phyloP scores from a whole-genome alignment of 805 yeast species.

The Sugiyamaella americana region DNA sequence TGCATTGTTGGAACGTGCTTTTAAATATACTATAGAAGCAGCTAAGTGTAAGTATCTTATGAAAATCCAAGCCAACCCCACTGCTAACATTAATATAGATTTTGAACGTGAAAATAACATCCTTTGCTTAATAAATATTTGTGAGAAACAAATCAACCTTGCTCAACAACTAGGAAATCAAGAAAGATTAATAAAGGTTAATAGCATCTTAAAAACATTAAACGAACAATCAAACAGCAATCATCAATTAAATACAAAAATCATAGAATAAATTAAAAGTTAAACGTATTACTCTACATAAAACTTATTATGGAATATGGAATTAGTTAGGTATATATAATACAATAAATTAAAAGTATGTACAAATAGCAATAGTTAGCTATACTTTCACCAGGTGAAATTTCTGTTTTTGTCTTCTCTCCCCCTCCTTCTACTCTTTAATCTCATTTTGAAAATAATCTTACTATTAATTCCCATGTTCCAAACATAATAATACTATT shows the following conservation, averaged over 20 bases:
- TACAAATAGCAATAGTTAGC: no score
- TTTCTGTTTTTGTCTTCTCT: no score
- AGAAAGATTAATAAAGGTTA: background rate
- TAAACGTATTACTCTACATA: no score
- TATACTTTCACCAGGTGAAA: no score
- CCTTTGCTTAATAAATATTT: constrained; percentile 1
- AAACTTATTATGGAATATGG: no score
- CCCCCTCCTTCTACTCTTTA: no score
- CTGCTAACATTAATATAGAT: background rate
- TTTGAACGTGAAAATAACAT: constrained; percentile 6
- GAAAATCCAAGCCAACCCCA: no score
- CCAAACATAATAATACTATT: constrained; percentile 98
- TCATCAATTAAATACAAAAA: background rate
- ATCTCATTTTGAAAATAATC: constrained; percentile 11
- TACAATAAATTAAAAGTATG: no score
- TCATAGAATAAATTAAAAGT: no score
- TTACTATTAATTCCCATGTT: constrained; percentile 79
- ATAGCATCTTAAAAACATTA: background rate
- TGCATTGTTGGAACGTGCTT: constrained; percentile 4
- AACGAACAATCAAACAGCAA: background rate
- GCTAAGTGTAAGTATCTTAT: constrained; percentile 7
- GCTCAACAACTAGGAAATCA: constrained; percentile 1
- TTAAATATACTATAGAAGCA: constrained; percentile 6
- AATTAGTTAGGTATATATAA: no score
- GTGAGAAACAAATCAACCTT: constrained; percentile 10